A percentile compares a stretch with the other conserved stretches of the same genome.
Conservation (phyloP, 2,329 filamentous ascomycete genomes). For the Trichoderma asperellum region DNA sequence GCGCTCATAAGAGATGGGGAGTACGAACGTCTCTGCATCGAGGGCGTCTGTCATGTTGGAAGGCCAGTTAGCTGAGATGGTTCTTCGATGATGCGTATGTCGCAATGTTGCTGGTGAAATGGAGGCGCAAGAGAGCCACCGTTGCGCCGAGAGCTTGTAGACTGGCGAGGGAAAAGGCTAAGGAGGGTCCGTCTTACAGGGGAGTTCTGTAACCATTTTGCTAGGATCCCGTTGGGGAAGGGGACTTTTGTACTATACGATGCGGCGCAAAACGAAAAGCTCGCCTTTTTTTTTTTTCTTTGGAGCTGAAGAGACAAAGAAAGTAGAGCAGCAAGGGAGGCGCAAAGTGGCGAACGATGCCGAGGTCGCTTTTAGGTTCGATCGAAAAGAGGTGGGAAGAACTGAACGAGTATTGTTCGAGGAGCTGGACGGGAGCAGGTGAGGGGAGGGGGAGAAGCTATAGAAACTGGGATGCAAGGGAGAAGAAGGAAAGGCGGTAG, state of each 20-base stretch:
- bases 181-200: conserved; percentile 46
- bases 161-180: background rate
- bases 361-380: background rate
- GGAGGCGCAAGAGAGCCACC: background rate
- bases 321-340: background rate
- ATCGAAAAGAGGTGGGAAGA: background rate
- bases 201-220: conserved; percentile 54
- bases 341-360: background rate
- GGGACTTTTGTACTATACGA: background rate
- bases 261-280: conserved; percentile 13
- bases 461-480: background rate
- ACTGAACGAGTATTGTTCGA: background rate
- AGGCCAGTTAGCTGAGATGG: conserved; percentile 6
- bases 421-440: background rate
- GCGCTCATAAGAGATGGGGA: background rate
- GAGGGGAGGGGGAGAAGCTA: background rate
- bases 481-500: background rate
- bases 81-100: background rate
- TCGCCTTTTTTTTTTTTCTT: background rate
- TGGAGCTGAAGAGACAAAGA: background rate
- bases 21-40: conserved; percentile 85
- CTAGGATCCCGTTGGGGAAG: background rate
- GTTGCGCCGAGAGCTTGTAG: background rate
- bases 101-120: conserved; percentile 12
- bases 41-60: conserved; percentile 72